Percentiles rank a stretch among this genome's conserved stretches.
phyloP scores from a whole-genome alignment of 257 asterid genomes.

The Nicotiana tomentosiformis region DNA sequence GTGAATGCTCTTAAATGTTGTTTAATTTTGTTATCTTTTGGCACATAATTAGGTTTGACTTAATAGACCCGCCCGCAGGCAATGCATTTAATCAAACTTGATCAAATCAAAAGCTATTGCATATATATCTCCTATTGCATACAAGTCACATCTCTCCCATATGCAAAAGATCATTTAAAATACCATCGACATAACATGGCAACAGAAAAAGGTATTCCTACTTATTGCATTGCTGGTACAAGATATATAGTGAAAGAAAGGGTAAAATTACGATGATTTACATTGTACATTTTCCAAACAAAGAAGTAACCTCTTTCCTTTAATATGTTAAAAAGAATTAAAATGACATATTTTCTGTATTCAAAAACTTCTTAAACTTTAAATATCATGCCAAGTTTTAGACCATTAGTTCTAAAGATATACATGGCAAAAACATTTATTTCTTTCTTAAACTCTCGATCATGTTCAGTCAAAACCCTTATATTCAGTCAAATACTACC shows the following conservation, averaged over 20 bases:
- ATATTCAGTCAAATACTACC: too few species aligned
- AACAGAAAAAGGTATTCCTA: neutral
- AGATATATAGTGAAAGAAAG: neutral
- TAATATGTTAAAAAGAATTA: too few species aligned
- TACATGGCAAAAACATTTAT: too few species aligned
- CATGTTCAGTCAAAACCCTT: too few species aligned
- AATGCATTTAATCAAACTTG: slow-evolving; percentile 14
- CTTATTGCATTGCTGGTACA: neutral
- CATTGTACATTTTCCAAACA: slow-evolving; percentile 23
- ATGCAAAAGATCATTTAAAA: neutral
- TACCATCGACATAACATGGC: slow-evolving; percentile 1
- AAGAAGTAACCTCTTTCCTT: slow-evolving; percentile 19
- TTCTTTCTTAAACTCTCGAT: too few species aligned
- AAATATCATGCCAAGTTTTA: too few species aligned
- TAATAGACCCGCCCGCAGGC: slow-evolving; percentile 17
- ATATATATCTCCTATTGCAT: slow-evolving; percentile 17
- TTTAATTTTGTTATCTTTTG: neutral
- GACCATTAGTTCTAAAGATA: too few species aligned
- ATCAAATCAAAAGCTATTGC: slow-evolving; percentile 3
- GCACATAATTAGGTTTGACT: neutral
- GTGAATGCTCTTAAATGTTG: neutral
- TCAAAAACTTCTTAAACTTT: too few species aligned
- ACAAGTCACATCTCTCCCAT: slow-evolving; percentile 11
- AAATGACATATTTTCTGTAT: too few species aligned
- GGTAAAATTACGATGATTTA: neutral